Evolutionary conservation across 1,284 basidiomycete species (phyloP).

Genomic region (Trichosporon sp.): DNA sequence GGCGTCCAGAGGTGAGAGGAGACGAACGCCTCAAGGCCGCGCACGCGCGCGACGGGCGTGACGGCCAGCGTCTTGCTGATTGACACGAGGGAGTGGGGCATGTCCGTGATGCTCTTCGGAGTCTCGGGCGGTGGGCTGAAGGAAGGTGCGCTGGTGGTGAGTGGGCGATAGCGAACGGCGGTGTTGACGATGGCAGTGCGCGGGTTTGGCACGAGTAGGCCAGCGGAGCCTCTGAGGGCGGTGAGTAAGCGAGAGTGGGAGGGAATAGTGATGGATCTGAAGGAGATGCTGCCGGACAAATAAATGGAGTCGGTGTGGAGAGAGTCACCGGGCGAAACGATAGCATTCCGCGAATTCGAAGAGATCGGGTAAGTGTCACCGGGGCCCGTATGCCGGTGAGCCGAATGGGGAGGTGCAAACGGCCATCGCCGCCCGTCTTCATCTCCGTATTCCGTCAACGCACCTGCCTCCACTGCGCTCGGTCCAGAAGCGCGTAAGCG

Average conservation of each 20-base stretch:
- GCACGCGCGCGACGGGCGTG: conserved; percentile 25
- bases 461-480: neutral
- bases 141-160: neutral
- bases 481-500: neutral
- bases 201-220: neutral
- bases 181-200: neutral
- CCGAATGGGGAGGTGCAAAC: neutral
- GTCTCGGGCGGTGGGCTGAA: neutral
- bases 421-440: conserved; percentile 5
- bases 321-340: neutral
- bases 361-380: conserved; percentile 15
- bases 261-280: neutral
- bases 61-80: conserved; percentile 32
- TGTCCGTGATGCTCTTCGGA: neutral
- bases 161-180: neutral
- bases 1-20: conserved; percentile 74
- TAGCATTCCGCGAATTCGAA: neutral
- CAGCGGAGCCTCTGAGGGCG: neutral
- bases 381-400: neutral
- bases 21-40: conserved; percentile 59
- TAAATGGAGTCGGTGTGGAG: neutral
- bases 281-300: neutral
- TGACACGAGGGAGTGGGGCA: conserved; percentile 27
- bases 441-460: neutral
- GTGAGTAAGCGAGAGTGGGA: neutral